Evolutionary conservation across 1,284 basidiomycete genomes (phyloP).

Genomic region (Coniferiporia sulphurascens): DNA sequence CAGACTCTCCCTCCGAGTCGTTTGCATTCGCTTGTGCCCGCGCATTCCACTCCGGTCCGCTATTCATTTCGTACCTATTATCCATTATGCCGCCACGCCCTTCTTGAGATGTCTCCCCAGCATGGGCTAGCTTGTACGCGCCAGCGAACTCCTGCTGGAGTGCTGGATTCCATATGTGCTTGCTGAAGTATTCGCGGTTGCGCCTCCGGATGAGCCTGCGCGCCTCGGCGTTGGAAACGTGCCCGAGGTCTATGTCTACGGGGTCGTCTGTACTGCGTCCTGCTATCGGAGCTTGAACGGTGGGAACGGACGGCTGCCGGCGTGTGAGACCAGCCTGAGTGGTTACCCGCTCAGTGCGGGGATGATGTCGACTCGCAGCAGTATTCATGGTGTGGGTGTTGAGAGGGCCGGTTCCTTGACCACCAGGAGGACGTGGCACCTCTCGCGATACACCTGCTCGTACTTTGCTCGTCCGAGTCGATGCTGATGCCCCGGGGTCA

Average conservation of each 20-base stretch:
- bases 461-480: too few species aligned
- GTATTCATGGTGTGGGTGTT: not conserved
- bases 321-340: not conserved
- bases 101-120: too few species aligned
- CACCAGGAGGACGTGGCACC: too few species aligned
- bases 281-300: too few species aligned
- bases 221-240: not conserved
- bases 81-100: too few species aligned
- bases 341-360: not conserved
- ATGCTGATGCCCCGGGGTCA: too few species aligned
- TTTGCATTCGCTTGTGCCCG: not conserved
- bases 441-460: too few species aligned
- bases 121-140: conserved; percentile 5
- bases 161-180: conserved; percentile 13
- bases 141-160: conserved; percentile 10
- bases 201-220: conserved; percentile 4
- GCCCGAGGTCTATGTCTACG: too few species aligned
- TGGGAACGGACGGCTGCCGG: not conserved
- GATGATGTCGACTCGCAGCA: not conserved
- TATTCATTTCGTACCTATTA: not conserved
- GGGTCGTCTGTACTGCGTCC: too few species aligned
- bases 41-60: not conserved
- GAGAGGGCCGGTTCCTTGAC: not conserved
- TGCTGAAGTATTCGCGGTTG: conserved; percentile 11
- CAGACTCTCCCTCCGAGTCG: not conserved